Percentiles rank a stretch among this genome's conserved stretches.
These are phyloP conservation scores for Xylaria sp. DNA, from an alignment of 2,329 filamentous ascomycete genomes.

Conservation along the genomic window DNA sequence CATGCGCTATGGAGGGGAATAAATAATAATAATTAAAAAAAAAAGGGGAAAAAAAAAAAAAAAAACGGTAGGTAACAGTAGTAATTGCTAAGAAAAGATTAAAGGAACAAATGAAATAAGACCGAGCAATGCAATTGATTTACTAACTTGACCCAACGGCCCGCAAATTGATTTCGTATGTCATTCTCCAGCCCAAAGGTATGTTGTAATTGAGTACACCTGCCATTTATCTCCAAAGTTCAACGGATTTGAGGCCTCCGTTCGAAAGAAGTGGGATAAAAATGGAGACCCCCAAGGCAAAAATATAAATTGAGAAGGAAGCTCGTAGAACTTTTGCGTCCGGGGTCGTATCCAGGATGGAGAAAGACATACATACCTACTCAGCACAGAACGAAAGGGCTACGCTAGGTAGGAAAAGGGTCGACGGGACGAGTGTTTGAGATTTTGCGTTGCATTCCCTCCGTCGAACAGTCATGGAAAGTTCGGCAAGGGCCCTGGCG, in stretches of 20 bases:
- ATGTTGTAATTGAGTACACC: no score
- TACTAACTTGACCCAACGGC: not conserved
- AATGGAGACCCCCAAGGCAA: slow-evolving; percentile 1
- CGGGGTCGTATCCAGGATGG: slow-evolving; percentile 15
- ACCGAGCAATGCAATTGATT: not conserved
- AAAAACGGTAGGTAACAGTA: not conserved
- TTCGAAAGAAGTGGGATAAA: slow-evolving; percentile 5
- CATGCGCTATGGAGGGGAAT: not conserved
- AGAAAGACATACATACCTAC: no score
- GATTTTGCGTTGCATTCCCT: slow-evolving; percentile 31
- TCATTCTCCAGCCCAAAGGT: not conserved
- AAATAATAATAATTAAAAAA: not conserved
- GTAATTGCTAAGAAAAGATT: not conserved
- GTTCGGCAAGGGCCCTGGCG: slow-evolving; percentile 30
- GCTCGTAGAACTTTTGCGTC: slow-evolving; percentile 1
- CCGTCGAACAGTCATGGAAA: slow-evolving; percentile 26
- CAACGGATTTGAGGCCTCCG: slow-evolving; percentile 17
- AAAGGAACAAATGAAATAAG: not conserved
- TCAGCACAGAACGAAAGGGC: no score
- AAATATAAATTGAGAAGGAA: slow-evolving; percentile 22
- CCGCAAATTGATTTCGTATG: not conserved
- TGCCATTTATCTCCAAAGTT: slow-evolving; percentile 5
- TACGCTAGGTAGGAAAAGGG: slow-evolving; percentile 20
- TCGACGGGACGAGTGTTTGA: slow-evolving; percentile 21
- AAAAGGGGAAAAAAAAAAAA: not conserved